These are phyloP conservation scores for Ogataea paraovalis DNA, from an alignment of 805 yeast genomes.

Conservation along the genomic window DNA sequence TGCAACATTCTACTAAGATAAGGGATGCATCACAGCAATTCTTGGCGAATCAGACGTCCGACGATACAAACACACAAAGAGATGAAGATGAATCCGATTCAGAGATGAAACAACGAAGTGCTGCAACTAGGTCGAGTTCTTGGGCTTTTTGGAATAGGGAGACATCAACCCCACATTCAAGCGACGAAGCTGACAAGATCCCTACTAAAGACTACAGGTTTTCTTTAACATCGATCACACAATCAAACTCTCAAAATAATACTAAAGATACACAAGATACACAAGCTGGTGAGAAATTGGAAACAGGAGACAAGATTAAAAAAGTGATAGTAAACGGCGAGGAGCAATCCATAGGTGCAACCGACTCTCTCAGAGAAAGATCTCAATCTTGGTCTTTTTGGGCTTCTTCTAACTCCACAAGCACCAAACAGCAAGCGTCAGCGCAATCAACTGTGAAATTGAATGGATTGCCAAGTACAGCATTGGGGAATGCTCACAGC, in stretches of 20 bases:
- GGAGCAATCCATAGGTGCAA: conserved; percentile 2
- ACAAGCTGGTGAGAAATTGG: not conserved
- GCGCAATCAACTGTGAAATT: not conserved
- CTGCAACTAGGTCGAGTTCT: conserved; percentile 14
- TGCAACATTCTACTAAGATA: not conserved
- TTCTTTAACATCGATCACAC: not conserved
- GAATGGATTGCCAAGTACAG: not conserved
- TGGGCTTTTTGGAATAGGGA: conserved; percentile 26
- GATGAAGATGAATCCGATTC: not conserved
- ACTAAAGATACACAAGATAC: not conserved
- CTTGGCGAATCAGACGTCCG: conserved; percentile 21
- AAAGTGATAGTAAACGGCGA: conserved; percentile 12
- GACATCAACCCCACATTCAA: not conserved
- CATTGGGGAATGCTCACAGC: conserved; percentile 3
- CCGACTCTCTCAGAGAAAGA: conserved; percentile 7
- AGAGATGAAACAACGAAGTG: not conserved
- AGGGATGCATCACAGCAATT: conserved; percentile 8
- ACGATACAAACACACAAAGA: conserved; percentile 9
- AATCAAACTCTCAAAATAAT: not conserved
- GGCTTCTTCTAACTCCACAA: conserved; percentile 6
- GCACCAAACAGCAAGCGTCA: not conserved
- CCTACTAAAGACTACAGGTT: not conserved
- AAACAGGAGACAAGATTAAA: conserved; percentile 8
- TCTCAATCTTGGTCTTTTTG: conserved; percentile 30
- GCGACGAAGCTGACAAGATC: not conserved